These are phyloP conservation scores for Immersiella caudata DNA, from an alignment of 495 filamentous ascomycete species.

Conservation along the genomic window DNA sequence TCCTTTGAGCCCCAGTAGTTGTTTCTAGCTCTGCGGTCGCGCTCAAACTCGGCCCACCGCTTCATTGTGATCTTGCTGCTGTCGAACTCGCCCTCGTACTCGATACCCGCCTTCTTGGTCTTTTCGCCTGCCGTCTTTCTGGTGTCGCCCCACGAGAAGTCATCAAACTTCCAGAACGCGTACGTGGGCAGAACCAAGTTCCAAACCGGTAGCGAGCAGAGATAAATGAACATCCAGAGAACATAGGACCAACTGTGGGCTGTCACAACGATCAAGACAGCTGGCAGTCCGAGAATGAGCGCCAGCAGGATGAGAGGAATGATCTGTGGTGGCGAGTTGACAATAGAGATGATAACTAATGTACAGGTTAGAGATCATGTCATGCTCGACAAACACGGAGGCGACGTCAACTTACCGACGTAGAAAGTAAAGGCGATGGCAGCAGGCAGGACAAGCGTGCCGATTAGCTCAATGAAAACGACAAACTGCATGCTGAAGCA, in stretches of 20 bases:
- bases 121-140: constrained; percentile 93
- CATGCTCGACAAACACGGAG: not conserved
- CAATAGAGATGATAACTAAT: constrained; percentile 81
- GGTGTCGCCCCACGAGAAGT: constrained; percentile 99
- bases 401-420: constrained; percentile 64
- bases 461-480: constrained; percentile 92
- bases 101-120: constrained; percentile 73
- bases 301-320: constrained; percentile 90
- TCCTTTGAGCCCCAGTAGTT: constrained; percentile 55
- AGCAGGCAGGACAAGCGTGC: constrained; percentile 91
- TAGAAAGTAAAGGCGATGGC: constrained; percentile 98
- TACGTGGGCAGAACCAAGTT: constrained; percentile 95
- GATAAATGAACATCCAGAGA: constrained; percentile 95
- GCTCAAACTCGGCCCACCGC: constrained; percentile 94
- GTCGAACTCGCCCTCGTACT: constrained; percentile 94
- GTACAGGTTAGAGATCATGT: constrained; percentile 22
- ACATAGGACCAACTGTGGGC: constrained; percentile 95
- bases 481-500: constrained; percentile 99
- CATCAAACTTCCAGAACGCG: constrained; percentile 99
- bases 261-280: constrained; percentile 89
- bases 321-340: constrained; percentile 78
- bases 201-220: constrained; percentile 93
- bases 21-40: constrained; percentile 45
- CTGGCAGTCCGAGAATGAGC: constrained; percentile 91
- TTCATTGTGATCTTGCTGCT: constrained; percentile 99